Evolutionary conservation across 371 early-diverging fungal species (phyloP).

Genomic region (Zopfochytrium polystomum): DNA sequence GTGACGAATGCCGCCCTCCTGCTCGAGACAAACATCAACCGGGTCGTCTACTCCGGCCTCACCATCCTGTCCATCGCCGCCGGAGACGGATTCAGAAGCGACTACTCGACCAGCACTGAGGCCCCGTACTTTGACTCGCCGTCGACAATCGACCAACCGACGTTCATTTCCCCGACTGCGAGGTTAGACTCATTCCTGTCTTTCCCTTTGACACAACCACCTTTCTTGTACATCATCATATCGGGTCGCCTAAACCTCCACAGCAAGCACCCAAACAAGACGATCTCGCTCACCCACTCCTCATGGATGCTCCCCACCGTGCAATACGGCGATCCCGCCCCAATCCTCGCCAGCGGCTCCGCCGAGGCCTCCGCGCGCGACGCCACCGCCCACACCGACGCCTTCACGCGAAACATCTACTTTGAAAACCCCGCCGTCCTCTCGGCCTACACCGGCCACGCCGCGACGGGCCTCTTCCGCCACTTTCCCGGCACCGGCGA

Average conservation of each 20-base stretch:
- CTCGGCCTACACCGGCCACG: slow-evolving; percentile 17
- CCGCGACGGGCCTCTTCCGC: slow-evolving; percentile 11
- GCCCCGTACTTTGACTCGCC: slow-evolving; percentile 19
- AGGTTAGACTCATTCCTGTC: neutral
- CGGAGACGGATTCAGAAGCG: slow-evolving; percentile 21
- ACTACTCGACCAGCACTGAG: slow-evolving; percentile 18
- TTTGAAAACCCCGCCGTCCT: slow-evolving; percentile 8
- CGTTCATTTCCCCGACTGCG: neutral
- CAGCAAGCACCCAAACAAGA: neutral
- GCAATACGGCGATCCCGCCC: neutral
- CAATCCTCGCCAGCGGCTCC: neutral
- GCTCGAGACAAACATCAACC: slow-evolving; percentile 22
- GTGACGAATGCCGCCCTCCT: slow-evolving; percentile 16
- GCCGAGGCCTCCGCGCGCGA: too few species aligned
- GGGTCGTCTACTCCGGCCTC: slow-evolving; percentile 6
- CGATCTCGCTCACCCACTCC: slow-evolving; percentile 27
- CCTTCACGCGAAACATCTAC: slow-evolving; percentile 19
- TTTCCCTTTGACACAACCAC: slow-evolving; percentile 3
- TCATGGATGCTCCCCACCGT: slow-evolving; percentile 23
- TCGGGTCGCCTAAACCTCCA: neutral
- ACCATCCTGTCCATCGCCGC: slow-evolving; percentile 3
- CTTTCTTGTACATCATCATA: neutral
- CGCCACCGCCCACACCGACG: slow-evolving; percentile 27
- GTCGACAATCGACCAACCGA: slow-evolving; percentile 3
- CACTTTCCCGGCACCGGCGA: slow-evolving; percentile 22